Evolutionary conservation across 768 basidiomycete species (phyloP).

Genomic region (Suillus cothurnatus): DNA sequence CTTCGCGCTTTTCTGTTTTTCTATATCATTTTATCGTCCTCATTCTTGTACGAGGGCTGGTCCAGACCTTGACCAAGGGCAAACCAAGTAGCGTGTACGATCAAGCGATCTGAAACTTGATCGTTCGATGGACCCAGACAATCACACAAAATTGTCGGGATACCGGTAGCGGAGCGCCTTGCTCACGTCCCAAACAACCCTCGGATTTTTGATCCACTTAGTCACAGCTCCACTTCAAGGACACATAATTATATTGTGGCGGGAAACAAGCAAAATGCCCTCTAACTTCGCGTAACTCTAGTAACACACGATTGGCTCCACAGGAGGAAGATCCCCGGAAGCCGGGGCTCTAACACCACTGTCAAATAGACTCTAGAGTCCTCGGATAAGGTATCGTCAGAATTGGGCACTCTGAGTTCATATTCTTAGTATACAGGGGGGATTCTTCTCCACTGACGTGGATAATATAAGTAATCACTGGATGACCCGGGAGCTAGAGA

Average conservation of each 20-base stretch:
- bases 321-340: constrained; percentile 3
- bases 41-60: constrained; percentile 13
- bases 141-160: neutral
- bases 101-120: neutral
- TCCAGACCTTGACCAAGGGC: neutral
- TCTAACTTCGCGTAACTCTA: neutral
- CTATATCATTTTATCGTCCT: constrained; percentile 22
- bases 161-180: constrained; percentile 1
- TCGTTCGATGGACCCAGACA: constrained; percentile 2
- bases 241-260: neutral
- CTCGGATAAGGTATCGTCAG: constrained; percentile 12
- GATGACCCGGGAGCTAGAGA: neutral
- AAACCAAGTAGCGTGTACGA: neutral
- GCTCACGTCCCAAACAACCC: neutral
- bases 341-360: constrained; percentile 4
- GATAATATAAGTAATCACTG: neutral
- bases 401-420: neutral
- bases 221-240: neutral
- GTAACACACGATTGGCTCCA: neutral
- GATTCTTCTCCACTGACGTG: neutral
- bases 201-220: neutral
- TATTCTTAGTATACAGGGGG: neutral
- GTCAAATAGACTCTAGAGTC: constrained; percentile 11
- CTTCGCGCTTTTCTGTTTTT: constrained; percentile 26
- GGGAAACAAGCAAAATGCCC: neutral